Percentiles rank a stretch among this genome's conserved stretches.
phyloP scores from a whole-genome alignment of 306 rosid species.

The Delonix regia region DNA sequence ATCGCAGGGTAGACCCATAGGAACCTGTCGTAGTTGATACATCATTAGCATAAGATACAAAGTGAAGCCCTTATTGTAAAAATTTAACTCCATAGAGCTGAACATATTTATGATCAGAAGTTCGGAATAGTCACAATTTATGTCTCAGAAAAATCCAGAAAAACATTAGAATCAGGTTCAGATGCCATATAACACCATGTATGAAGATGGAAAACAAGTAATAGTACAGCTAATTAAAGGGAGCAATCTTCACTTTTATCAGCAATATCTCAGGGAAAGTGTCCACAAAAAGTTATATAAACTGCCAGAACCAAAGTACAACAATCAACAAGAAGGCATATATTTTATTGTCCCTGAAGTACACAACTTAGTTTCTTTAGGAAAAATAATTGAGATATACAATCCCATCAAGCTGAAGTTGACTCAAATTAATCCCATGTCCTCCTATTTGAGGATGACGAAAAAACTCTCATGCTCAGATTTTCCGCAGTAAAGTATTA shows the following conservation, averaged over 20 bases:
- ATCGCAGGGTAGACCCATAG: conserved; percentile 92
- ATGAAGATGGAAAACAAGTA: not conserved
- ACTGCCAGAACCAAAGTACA: not conserved
- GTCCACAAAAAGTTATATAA: not conserved
- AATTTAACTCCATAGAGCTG: conserved; percentile 17
- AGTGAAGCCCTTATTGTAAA: conserved; percentile 1
- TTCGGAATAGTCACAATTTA: not conserved
- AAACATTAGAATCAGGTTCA: not conserved
- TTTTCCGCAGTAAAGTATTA: not conserved
- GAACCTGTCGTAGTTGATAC: conserved; percentile 61
- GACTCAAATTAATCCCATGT: not conserved
- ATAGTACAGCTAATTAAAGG: not conserved
- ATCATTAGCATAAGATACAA: conserved; percentile 8
- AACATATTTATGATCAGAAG: not conserved
- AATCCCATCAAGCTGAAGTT: conserved; percentile 7
- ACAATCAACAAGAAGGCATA: not conserved
- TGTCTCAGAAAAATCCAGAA: not conserved
- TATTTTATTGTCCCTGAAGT: not conserved
- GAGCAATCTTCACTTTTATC: not conserved
- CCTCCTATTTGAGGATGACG: not conserved
- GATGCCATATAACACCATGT: not conserved
- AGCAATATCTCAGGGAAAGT: not conserved
- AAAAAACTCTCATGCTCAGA: not conserved
- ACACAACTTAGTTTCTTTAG: not conserved
- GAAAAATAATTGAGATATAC: not conserved